phyloP scores from a whole-genome alignment of 257 asterid species.

The Solanum virginianum region DNA sequence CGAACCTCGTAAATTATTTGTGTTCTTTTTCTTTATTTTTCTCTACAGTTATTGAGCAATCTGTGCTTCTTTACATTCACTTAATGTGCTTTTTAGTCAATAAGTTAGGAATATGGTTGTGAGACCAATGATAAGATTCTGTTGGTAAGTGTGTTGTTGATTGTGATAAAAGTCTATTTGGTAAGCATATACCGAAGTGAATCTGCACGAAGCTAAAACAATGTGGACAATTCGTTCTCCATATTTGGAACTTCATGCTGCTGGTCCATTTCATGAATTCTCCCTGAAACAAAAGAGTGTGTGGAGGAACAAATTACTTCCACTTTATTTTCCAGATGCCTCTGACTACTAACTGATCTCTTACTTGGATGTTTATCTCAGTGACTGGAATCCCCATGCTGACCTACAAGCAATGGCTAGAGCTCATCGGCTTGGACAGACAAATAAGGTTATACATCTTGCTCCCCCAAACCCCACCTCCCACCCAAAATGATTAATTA shows the following conservation, averaged over 20 bases:
- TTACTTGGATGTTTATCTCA: slow-evolving; percentile 28
- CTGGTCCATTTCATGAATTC: neutral
- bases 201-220: neutral
- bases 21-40: too few relatives aligned
- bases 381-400: slow-evolving; percentile 99
- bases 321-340: neutral
- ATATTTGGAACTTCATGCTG: neutral
- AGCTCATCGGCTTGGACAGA: slow-evolving; percentile 99
- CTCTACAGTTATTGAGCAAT: too few relatives aligned
- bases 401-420: slow-evolving; percentile 99
- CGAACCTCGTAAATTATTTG: too few relatives aligned
- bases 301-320: neutral
- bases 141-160: neutral
- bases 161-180: neutral
- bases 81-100: neutral
- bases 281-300: neutral
- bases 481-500: neutral
- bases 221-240: neutral
- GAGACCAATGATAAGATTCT: neutral
- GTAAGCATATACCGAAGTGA: neutral
- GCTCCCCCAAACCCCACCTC: slow-evolving; percentile 1
- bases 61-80: neutral
- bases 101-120: neutral
- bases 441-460: slow-evolving; percentile 63
- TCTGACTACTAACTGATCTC: neutral